Base-by-base conservation (phyloP, 441 rosid species). In the Erodium chrysanthum region DNA sequence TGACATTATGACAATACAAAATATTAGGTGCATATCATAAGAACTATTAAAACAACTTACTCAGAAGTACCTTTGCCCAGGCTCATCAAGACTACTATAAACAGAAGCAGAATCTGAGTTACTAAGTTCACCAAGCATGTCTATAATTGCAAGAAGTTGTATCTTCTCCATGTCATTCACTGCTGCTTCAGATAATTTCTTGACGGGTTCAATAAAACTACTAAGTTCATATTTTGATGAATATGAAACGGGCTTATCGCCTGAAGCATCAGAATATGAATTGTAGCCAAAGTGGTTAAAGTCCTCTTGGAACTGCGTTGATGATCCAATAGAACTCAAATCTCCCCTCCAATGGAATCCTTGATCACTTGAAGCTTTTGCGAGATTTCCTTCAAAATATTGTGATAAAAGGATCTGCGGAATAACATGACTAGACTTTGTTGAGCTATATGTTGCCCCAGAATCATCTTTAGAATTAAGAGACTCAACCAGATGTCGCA, bases 71-170 rank as follows among this genome's bases (percentile, higher is more conserved):
- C 98, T 88, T 84, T 78, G 84, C 71, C 97, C 98, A 69, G 89
- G 81, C 72, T 83, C 96, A 79, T 93, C 98, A 70, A 93, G 95
- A 84, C 85, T 86, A 78, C 81, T 81, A 73, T 91, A 91, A 73
- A 79, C 86, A 70, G 95, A 87, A 75, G 83, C 78, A 70, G 92
- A 84, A 7, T 81, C 84, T 71, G 81, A 81, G 71, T 84, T 75
- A 75, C 81, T 82, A 69, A 93, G 73, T 83, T 93, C 98, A 42
- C 70, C 59, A 64, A 93, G 88, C 77, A 93, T 87, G 81, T 89
- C 92, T 61, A 83, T 67, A 62, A 89, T 75, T 70, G 93, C 90
- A 81, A 88, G 81, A 72, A 88, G 78, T 84, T 93, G 90, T 61
- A 74, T 77, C 85, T 78, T 91, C 73, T 89, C 92, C 64, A 69